A percentile compares a stretch with the other conserved stretches of the same genome.
Evolutionary conservation across 2,329 filamentous ascomycete genomes (phyloP).

Genomic region (Alternaria ventricosa): DNA sequence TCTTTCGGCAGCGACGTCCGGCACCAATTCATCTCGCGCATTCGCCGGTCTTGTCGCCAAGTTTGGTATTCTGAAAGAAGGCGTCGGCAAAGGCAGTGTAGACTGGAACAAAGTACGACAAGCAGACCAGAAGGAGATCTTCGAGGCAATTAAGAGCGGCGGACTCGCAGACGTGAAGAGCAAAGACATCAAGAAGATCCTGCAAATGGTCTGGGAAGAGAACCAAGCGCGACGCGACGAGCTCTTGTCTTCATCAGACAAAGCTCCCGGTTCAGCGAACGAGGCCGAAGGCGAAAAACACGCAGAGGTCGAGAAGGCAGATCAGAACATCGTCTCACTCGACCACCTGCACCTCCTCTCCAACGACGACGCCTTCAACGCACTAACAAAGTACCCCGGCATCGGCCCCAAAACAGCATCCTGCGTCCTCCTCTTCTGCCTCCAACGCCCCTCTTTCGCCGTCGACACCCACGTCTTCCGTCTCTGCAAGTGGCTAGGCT

Average conservation of each 20-base stretch:
- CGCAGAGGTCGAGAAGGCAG: constrained; percentile 63
- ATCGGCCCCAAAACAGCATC: constrained; percentile 72
- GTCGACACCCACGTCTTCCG: constrained; percentile 73
- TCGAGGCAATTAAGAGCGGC: constrained; percentile 71
- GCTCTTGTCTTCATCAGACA: constrained; percentile 49
- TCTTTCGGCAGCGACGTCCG: constrained; percentile 66
- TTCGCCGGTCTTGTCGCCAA: constrained; percentile 68
- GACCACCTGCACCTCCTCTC: constrained; percentile 65
- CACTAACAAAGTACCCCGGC: constrained; percentile 65
- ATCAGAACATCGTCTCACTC: constrained; percentile 68
- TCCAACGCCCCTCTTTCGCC: constrained; percentile 68
- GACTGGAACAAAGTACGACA: constrained; percentile 75
- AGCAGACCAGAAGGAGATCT: constrained; percentile 66
- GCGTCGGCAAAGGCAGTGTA: constrained; percentile 73
- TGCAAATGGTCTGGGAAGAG: constrained; percentile 74
- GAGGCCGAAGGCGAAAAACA: constrained; percentile 60
- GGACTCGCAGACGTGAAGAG: constrained; percentile 76
- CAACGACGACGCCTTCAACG: constrained; percentile 63
- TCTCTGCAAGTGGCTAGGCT: constrained; percentile 66
- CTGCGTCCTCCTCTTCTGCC: constrained; percentile 69
- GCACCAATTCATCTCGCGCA: constrained; percentile 68
- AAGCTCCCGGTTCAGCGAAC: constrained; percentile 51
- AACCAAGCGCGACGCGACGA: constrained; percentile 65
- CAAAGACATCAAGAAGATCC: constrained; percentile 73
- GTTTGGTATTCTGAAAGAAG: constrained; percentile 68